A percentile compares a stretch with the other conserved stretches of the same genome.
Evolutionary conservation across 257 asterid genomes (phyloP).

Genomic region (Lavandula angustifolia): DNA sequence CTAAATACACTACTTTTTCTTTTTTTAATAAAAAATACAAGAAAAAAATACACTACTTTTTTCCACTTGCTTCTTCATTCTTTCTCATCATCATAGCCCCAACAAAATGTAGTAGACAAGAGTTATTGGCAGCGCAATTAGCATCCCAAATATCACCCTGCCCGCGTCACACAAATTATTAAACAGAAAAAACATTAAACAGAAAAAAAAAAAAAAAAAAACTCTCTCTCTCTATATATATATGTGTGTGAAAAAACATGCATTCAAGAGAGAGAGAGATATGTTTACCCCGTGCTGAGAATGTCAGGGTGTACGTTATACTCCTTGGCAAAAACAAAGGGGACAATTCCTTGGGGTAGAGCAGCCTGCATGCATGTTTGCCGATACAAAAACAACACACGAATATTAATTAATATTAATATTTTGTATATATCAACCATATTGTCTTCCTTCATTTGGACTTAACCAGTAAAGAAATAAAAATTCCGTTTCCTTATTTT

Average conservation of each 20-base stretch:
- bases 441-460: too few relatives aligned
- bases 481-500: neutral
- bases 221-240: too few relatives aligned
- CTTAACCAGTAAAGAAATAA: conserved; percentile 1
- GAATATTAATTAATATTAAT: neutral
- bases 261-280: neutral
- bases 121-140: conserved; percentile 59
- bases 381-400: conserved; percentile 7
- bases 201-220: neutral
- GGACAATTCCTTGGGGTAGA: conserved; percentile 67
- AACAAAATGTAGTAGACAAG: conserved; percentile 55
- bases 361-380: conserved; percentile 47
- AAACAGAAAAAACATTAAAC: too few relatives aligned
- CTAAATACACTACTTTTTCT: neutral
- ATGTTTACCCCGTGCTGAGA: conserved; percentile 59
- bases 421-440: neutral
- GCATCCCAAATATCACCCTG: conserved; percentile 64
- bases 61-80: neutral
- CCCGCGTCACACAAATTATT: neutral
- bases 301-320: conserved; percentile 57
- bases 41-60: conserved; percentile 19
- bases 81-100: conserved; percentile 38
- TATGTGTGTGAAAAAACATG: neutral
- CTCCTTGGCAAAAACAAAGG: conserved; percentile 67
- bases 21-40: too few relatives aligned